Percentiles rank a stretch among this genome's conserved stretches.
Evolutionary conservation across 495 filamentous ascomycete genomes (phyloP).

Genomic region (Aspergillus diversus): DNA sequence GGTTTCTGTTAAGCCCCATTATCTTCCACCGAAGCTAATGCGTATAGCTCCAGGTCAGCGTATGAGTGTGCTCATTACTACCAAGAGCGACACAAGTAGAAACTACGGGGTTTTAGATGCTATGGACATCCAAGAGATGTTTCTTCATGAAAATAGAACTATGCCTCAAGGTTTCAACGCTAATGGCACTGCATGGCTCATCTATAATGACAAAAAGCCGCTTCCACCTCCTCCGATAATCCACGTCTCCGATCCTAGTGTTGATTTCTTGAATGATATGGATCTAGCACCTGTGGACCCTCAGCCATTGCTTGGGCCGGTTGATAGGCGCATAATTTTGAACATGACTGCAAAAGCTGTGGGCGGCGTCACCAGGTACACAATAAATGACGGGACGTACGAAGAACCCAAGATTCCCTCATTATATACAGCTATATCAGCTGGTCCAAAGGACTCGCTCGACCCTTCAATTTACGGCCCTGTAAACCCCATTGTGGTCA

Average conservation of each 20-base stretch:
- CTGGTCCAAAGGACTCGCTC: slow-evolving; percentile 52
- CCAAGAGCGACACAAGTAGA: slow-evolving; percentile 49
- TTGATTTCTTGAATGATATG: slow-evolving; percentile 71
- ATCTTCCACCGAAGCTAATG: slow-evolving; percentile 56
- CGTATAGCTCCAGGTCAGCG: slow-evolving; percentile 72
- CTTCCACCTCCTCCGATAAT: slow-evolving; percentile 60
- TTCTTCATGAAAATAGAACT: slow-evolving; percentile 43
- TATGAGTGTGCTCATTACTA: slow-evolving; percentile 66
- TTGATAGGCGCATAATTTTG: slow-evolving; percentile 40
- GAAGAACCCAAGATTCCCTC: slow-evolving; percentile 69
- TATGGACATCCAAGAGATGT: slow-evolving; percentile 58
- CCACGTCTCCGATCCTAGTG: slow-evolving; percentile 51
- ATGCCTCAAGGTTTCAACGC: slow-evolving; percentile 54
- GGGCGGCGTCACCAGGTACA: slow-evolving; percentile 62
- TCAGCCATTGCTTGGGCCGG: slow-evolving; percentile 46
- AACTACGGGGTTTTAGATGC: slow-evolving; percentile 62
- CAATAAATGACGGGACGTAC: slow-evolving; percentile 52
- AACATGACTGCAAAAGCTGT: slow-evolving; percentile 56
- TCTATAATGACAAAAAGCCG: slow-evolving; percentile 65
- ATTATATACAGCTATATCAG: slow-evolving; percentile 68
- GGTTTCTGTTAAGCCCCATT: slow-evolving; percentile 60
- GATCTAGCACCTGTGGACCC: slow-evolving; percentile 68
- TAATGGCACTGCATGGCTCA: slow-evolving; percentile 80
- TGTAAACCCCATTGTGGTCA: slow-evolving; percentile 50
- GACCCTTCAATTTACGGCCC: slow-evolving; percentile 44